These are phyloP conservation scores for Mycena crocata DNA, from an alignment of 768 basidiomycete genomes.

Conservation along the genomic window DNA sequence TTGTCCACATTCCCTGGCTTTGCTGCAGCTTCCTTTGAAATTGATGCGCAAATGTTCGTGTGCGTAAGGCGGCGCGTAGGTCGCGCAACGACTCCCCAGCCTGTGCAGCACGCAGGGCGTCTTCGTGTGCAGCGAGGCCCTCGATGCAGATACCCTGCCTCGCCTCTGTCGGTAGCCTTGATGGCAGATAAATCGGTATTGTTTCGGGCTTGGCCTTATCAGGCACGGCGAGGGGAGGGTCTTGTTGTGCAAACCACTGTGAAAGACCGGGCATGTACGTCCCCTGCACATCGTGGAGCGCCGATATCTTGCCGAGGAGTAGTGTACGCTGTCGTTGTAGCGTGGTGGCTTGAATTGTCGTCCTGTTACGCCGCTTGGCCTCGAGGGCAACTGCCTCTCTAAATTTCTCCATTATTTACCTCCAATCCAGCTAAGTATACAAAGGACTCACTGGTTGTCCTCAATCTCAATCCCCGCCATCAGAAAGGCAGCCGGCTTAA, in stretches of 20 bases:
- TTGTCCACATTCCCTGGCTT: conserved; percentile 32
- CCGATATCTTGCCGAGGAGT: not conserved
- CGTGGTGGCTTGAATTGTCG: not conserved
- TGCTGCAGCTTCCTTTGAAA: conserved; percentile 31
- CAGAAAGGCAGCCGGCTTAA: not conserved
- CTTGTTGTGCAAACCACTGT: not conserved
- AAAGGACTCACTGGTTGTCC: too few species aligned
- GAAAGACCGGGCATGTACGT: conserved; percentile 14
- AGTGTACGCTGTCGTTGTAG: conserved; percentile 7
- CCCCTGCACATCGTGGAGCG: conserved; percentile 13
- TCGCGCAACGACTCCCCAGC: conserved; percentile 25
- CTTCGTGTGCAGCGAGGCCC: conserved; percentile 34
- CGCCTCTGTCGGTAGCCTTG: conserved; percentile 16
- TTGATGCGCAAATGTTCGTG: conserved; percentile 29
- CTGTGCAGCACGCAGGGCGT: conserved; percentile 34
- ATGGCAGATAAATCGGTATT: conserved; percentile 35
- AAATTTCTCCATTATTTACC: not conserved
- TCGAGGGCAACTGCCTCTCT: not conserved
- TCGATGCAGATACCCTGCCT: conserved; percentile 15
- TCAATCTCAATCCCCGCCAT: not conserved
- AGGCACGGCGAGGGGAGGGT: too few species aligned
- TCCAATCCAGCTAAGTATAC: too few species aligned
- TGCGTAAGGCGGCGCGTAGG: conserved; percentile 35
- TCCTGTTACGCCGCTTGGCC: not conserved
- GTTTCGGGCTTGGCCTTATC: conserved; percentile 24